Percentiles rank a stretch among this genome's conserved stretches.
These are phyloP conservation scores for Alternaria metachromatica DNA, from an alignment of 2,329 filamentous ascomycete genomes.

Conservation along the genomic window DNA sequence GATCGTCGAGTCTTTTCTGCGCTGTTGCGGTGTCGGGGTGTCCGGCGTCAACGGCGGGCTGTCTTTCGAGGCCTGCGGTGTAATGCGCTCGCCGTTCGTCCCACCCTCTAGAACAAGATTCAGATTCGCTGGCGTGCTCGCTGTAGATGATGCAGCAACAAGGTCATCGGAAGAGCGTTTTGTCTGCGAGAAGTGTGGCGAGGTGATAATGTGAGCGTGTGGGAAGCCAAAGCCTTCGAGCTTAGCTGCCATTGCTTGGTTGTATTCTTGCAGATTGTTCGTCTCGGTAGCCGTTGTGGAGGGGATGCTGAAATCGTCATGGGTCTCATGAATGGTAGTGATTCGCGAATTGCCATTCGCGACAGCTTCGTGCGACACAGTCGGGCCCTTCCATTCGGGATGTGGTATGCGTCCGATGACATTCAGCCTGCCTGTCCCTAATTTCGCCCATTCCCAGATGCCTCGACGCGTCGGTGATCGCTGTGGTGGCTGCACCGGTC, in stretches of 20 bases:
- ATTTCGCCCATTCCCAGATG: constrained; percentile 45
- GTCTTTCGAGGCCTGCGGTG: constrained; percentile 18
- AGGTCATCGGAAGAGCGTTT: constrained; percentile 45
- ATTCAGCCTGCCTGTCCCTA: constrained; percentile 35
- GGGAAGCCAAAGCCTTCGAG: constrained; percentile 35
- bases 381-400: constrained; percentile 34
- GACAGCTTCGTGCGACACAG: constrained; percentile 17
- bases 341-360: constrained; percentile 20
- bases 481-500: constrained; percentile 8
- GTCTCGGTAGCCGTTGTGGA: constrained; percentile 34
- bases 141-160: constrained; percentile 34
- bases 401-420: constrained; percentile 41
- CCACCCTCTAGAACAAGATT: constrained; percentile 15
- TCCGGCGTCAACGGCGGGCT: constrained; percentile 21
- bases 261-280: constrained; percentile 15
- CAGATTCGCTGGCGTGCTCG: constrained; percentile 34
- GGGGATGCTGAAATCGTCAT: constrained; percentile 42
- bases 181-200: constrained; percentile 41
- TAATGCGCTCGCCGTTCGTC: constrained; percentile 22
- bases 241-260: constrained; percentile 24
- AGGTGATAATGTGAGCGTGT: constrained; percentile 16
- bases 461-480: constrained; percentile 33
- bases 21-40: constrained; percentile 32
- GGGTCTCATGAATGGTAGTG: constrained; percentile 15
- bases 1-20: constrained; percentile 14